Evolutionary conservation across 225 moss, liverwort and hornwort species (phyloP).

Genomic region (Marchantia paleacea): DNA sequence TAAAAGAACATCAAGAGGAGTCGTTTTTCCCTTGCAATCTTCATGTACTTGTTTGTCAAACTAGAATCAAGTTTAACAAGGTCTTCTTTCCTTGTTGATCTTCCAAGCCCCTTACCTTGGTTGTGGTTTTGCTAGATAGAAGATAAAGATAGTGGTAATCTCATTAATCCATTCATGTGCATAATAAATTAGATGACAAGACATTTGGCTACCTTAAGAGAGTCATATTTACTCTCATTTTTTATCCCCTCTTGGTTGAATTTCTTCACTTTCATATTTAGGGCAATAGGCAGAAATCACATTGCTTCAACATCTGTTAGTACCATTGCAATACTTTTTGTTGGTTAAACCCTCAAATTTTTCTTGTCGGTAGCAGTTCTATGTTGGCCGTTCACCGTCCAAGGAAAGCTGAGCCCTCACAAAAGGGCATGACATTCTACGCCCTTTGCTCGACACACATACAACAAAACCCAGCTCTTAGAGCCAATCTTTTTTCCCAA

Average conservation of each 20-base stretch:
- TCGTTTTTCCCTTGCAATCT: too few relatives aligned
- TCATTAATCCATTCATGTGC: too few relatives aligned
- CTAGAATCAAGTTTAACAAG: slow-evolving; percentile 4
- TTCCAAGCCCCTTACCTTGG: too few relatives aligned
- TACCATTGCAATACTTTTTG: slow-evolving; percentile 19
- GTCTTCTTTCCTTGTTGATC: too few relatives aligned
- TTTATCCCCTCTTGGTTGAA: too few relatives aligned
- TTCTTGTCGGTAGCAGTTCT: slow-evolving; percentile 18
- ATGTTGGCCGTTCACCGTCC: slow-evolving; percentile 14
- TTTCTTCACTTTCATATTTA: slow-evolving; percentile 28
- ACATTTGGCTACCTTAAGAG: too few relatives aligned
- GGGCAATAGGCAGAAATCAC: slow-evolving; percentile 25
- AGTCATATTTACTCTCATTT: background rate
- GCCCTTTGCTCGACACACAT: background rate
- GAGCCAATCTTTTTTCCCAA: background rate
- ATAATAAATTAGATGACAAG: too few relatives aligned
- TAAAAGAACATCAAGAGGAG: too few relatives aligned
- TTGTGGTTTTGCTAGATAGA: too few relatives aligned
- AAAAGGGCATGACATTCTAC: background rate
- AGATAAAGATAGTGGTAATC: too few relatives aligned
- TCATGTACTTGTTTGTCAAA: too few relatives aligned
- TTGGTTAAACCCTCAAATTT: slow-evolving; percentile 8
- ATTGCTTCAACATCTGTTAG: slow-evolving; percentile 19
- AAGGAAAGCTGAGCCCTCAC: background rate
- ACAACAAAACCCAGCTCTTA: background rate